Evolutionary conservation across 179 eudicot species (phyloP), one percentile per base, ranked within the genome.

Genomic region (Sideroxylon spinosum): DNA sequence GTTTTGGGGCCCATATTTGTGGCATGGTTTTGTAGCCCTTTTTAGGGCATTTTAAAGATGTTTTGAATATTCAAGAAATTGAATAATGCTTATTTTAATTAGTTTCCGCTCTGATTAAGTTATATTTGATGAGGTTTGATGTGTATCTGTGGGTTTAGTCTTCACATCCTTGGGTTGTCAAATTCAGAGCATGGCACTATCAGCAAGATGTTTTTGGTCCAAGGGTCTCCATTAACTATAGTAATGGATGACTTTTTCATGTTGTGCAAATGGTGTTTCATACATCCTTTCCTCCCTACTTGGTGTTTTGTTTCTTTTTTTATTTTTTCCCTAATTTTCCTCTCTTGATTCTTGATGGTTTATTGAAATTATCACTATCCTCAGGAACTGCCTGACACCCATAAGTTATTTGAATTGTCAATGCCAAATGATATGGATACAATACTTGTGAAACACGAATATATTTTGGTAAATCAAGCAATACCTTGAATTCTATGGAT

Each of bases 401-500:
- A 83, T 65, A 55, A 78, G 64, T 79, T 85, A 12, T 87, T 84
- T 77, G 83, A 86, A 82, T 76, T 91, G 70, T 90, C 87, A 52
- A 74, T 78, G 75, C 86, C 82, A 79, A 81, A 61, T 55, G 84
- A 79, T 55, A 71, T 70, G 78, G 86, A 75, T 72, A 49, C 72
- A 32, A 88, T 70, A 29, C 69, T 82, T 19, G 88, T 85, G 72
- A 93, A 86, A 85, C 91, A 85, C 75, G 96, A 93, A 84, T 88
- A 85, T 78, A 79, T 82, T n/a, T n/a, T 84, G 84, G 85, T 80
- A 90, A 84, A 80, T 79, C 89, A 26, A 86, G 84, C 86, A 83
- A 78, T 78, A 78, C 79, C 11, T n/a, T 48, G 29, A 78, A 78
- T 69, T 83, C 83, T 62, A 85, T 60, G 65, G 83, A 88, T 66